Evolutionary conservation across 2,329 filamentous ascomycete species (phyloP).

Genomic region (Ophiosphaerella herpotricha): DNA sequence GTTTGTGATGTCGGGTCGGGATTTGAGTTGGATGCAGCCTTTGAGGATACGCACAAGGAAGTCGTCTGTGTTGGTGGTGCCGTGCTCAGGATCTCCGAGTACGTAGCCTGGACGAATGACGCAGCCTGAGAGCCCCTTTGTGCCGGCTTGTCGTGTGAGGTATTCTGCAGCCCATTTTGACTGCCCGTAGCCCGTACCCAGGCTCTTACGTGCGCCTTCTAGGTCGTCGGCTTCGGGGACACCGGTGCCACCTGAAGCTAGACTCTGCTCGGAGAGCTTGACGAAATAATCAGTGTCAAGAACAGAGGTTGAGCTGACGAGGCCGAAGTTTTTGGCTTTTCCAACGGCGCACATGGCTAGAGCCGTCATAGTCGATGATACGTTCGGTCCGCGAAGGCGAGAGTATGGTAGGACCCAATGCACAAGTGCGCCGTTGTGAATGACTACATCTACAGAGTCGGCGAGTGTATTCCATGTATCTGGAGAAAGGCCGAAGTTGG

Average conservation of each 20-base stretch:
- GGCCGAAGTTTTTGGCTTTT: slow-evolving; percentile 78
- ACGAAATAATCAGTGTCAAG: slow-evolving; percentile 85
- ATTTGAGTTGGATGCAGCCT: slow-evolving; percentile 79
- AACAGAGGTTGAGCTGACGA: slow-evolving; percentile 80
- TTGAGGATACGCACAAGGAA: slow-evolving; percentile 87
- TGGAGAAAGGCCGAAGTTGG: slow-evolving; percentile 72
- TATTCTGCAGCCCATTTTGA: slow-evolving; percentile 81
- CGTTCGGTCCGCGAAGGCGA: slow-evolving; percentile 73
- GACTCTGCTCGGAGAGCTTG: slow-evolving; percentile 67
- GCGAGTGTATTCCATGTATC: slow-evolving; percentile 68
- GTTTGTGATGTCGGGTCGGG: slow-evolving; percentile 78
- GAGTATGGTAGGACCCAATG: slow-evolving; percentile 84
- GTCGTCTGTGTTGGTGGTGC: slow-evolving; percentile 79
- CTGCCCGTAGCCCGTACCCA: slow-evolving; percentile 89
- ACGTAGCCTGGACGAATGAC: slow-evolving; percentile 87
- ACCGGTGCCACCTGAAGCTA: slow-evolving; percentile 64
- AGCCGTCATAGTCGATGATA: slow-evolving; percentile 77
- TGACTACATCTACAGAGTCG: slow-evolving; percentile 68
- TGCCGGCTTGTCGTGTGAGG: slow-evolving; percentile 77
- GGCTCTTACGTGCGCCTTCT: slow-evolving; percentile 72
- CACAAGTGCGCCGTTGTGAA: slow-evolving; percentile 74
- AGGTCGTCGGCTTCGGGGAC: slow-evolving; percentile 80
- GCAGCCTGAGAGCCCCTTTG: slow-evolving; percentile 73
- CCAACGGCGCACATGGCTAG: slow-evolving; percentile 76
- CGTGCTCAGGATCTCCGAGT: slow-evolving; percentile 71